Percentiles rank a stretch among this genome's conserved stretches.
phyloP scores from a whole-genome alignment of 148 eudicot species.

The Rhododendron ovatum region DNA sequence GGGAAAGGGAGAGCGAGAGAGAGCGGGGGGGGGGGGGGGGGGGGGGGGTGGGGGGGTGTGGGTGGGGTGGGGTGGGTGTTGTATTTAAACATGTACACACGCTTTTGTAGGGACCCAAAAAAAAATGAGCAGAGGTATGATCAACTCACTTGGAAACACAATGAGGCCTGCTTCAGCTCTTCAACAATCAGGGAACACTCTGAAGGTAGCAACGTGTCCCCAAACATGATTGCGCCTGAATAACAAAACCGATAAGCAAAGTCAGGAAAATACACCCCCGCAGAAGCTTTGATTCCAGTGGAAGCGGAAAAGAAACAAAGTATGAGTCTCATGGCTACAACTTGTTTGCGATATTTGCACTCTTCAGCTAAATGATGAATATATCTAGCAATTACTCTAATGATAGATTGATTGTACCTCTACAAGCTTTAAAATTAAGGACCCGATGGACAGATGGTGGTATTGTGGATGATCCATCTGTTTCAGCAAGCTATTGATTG shows the following conservation, averaged over 20 bases:
- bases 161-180: conserved; percentile 77
- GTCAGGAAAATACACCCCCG: not conserved
- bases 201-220: conserved; percentile 83
- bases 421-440: conserved; percentile 82
- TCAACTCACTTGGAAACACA: conserved; percentile 83
- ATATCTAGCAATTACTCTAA: not conserved
- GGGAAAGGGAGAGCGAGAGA: too few relatives aligned
- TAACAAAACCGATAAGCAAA: conserved; percentile 2
- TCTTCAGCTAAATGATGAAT: not conserved
- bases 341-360: not conserved
- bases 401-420: conserved; percentile 48
- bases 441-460: conserved; percentile 84
- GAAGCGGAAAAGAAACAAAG: not conserved
- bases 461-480: conserved; percentile 89
- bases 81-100: not conserved
- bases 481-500: conserved; percentile 74
- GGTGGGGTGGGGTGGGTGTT: too few relatives aligned
- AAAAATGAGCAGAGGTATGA: not conserved
- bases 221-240: conserved; percentile 97
- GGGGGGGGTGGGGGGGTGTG: too few relatives aligned
- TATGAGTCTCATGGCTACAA: not conserved
- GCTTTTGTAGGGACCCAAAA: not conserved
- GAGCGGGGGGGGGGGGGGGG: not conserved
- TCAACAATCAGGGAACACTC: conserved; percentile 93
- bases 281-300: not conserved